Base-by-base conservation (phyloP, 169 alveolate genomes). In the Plasmodium vinckei region DNA sequence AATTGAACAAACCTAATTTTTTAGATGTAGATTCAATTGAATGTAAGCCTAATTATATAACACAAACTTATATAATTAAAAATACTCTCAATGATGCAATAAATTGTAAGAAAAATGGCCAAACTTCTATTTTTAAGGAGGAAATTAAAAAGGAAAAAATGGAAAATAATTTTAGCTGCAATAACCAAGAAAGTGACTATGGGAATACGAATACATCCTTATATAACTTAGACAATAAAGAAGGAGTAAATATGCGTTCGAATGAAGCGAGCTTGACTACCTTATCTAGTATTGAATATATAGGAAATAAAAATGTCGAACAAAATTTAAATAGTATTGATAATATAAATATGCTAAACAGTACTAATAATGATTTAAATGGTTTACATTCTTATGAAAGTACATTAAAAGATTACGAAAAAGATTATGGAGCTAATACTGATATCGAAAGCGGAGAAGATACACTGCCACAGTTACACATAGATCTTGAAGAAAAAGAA, bases 41-140 rank as follows among this genome's bases (percentile, higher is more conserved):
- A 57, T 21, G 33, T 47, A 57, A 42, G 1, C 33, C 72, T 9
- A 63, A 63, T 63, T 12, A 4, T 23, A 15, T 15, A 0, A 9
- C 39, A n/a, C 1, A 33, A 13, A 33, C 51, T 2, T 23, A 6
- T 25, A 5, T 5, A 9, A 23, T 33, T 64, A 57, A 39, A 17
- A 25, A 42, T 39, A 46, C 9, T 3, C 15, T 15, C 51, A 72
- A n/a, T 17, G 60, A 23, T 72, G 72, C 9, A 33, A 25, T 57
- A 12, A 72, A 27, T 63, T 63, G 44, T 9, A 25, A 72, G 33
- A 42, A n/a, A 25, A 33, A 72, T 59, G 17, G 44, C 56, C 60
- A 72, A 59, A 72, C 87, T n/a, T 72, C 72, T 3, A 57, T 57
- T 33, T 57, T 72, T 7, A 61, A 72, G 27, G 61, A 57, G 33